Conservation (phyloP, 257 asterid genomes). For the Salvia miltiorrhiza region DNA sequence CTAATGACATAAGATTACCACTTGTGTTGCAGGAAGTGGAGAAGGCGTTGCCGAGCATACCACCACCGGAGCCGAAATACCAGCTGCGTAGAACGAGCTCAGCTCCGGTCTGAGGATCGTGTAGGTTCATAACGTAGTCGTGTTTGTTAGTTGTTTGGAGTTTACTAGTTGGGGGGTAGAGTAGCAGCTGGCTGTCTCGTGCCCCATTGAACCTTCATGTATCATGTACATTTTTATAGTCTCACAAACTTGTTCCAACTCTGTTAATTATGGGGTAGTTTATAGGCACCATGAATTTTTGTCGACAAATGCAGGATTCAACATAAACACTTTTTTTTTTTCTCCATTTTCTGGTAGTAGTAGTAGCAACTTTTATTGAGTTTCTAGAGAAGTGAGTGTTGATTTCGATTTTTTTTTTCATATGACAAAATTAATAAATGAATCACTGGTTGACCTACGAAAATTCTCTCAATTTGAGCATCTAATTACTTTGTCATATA, state of each 20-base stretch:
- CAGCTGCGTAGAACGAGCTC: slow-evolving; percentile 53
- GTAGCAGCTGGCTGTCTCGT: not conserved
- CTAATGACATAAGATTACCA: not conserved
- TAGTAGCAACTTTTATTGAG: not conserved
- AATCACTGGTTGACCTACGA: too few species aligned
- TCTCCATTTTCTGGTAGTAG: not conserved
- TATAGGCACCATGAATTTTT: slow-evolving; percentile 6
- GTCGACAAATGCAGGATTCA: not conserved
- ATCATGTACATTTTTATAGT: slow-evolving; percentile 35
- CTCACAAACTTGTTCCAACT: slow-evolving; percentile 7
- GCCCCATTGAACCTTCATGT: slow-evolving; percentile 20
- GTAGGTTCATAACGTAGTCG: slow-evolving; percentile 14
- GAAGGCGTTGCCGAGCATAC: slow-evolving; percentile 33
- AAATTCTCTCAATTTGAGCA: too few species aligned
- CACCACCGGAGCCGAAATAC: slow-evolving; percentile 43
- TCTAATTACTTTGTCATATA: too few species aligned
- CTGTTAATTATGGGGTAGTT: slow-evolving; percentile 2
- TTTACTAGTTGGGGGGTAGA: slow-evolving; percentile 10
- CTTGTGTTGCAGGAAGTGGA: slow-evolving; percentile 41
- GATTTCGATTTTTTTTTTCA: not conserved
- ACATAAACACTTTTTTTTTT: not conserved
- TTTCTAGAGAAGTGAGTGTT: not conserved
- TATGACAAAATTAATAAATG: not conserved
- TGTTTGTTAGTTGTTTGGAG: slow-evolving; percentile 16
- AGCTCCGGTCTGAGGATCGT: slow-evolving; percentile 36